Evolutionary conservation across 1,284 basidiomycete genomes (phyloP), one percentile per base, ranked within the genome.

Genomic region (Blastosporella zonata): DNA sequence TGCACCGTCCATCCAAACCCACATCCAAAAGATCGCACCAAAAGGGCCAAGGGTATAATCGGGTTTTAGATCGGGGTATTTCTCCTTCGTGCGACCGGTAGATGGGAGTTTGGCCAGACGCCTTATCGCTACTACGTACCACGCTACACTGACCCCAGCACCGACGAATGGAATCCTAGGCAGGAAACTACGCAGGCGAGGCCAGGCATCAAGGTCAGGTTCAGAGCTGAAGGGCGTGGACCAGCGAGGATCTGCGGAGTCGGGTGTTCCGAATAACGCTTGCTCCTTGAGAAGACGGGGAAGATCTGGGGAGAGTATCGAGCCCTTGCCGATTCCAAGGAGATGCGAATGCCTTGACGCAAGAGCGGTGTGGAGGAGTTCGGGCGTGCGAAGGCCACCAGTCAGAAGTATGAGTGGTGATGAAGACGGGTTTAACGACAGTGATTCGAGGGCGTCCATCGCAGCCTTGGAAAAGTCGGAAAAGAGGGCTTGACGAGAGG

Each of bases 371-470:
- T 75, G 67, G 48, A 93, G 74, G 27, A 82, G 77, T 0, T 71
- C 67, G 8, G 82, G 77, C 0, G 85, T 82, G 15, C 77, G 73
- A 35, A 95, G 74, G 12, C 90, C 91, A 15, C 92, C 92, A 0
- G 92, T 95, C 21, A 95, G 76, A 34, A 92, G 68, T 55, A 94
- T 73, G 13, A 89, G 68, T 2, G 88, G 89, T 13, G 66, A 57
- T 42, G 53, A 41, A 33, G 48, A 13, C n/a, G n/a, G n/a, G 8
- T 55, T 46, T 25, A 56, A 57, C 50, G 61, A 46, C 45, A 72
- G 53, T 5, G 61, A 54, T 10, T 61, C 55, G 56, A 78, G 67
- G 55, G 62, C 66, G 59, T 72, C 70, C 62, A 77, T 72, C 39
- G 73, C 79, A 50, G 67, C 65, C 38, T 69, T 67, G 2, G 87